phyloP scores from a whole-genome alignment of 192 early-diverging fungal species.

The Coemansia sp. region DNA sequence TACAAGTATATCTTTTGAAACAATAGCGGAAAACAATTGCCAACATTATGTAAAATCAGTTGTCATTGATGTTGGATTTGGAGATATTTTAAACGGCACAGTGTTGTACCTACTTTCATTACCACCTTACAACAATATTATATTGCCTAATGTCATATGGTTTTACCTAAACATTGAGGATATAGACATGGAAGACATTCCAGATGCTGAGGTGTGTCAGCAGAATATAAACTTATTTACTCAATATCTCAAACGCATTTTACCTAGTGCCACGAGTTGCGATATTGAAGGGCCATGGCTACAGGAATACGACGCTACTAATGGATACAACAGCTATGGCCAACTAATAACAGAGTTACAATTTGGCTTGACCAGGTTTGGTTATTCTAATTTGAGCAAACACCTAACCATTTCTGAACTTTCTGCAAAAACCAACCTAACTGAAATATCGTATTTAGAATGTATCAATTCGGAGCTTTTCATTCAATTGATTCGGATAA shows the following conservation, averaged over 20 bases:
- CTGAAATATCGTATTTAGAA: not conserved
- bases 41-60: not conserved
- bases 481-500: not conserved
- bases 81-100: constrained; percentile 1
- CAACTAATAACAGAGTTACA: not conserved
- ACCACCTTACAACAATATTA: not conserved
- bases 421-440: not conserved
- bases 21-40: not conserved
- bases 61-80: not conserved
- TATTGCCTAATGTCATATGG: not conserved
- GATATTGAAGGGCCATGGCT: not conserved
- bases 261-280: not conserved
- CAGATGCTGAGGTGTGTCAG: not conserved
- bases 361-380: not conserved
- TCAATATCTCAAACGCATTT: not conserved
- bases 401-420: not conserved
- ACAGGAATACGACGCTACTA: not conserved
- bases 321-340: not conserved
- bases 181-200: not conserved
- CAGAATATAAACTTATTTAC: not conserved
- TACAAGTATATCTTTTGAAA: not conserved
- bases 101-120: not conserved
- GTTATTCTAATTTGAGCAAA: not conserved
- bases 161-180: not conserved
- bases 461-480: not conserved